Percentiles rank a stretch among this genome's conserved stretches.
phyloP scores from a whole-genome alignment of 345 rosid genomes.

The Eucalyptus tenuipes region DNA sequence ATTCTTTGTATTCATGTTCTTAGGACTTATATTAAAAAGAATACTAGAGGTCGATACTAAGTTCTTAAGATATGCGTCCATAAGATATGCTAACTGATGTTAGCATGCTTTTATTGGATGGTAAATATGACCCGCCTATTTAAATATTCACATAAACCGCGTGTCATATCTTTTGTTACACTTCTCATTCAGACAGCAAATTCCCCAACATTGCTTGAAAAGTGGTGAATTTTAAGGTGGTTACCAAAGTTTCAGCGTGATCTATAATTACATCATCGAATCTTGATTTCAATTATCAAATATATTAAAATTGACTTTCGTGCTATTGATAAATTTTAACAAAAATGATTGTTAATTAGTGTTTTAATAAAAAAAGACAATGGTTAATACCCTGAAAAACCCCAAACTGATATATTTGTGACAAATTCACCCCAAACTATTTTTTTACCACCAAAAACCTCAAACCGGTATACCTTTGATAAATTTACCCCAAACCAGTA shows the following conservation, averaged over 20 bases:
- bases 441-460: no score
- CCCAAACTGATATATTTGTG: no score
- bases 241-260: background rate
- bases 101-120: rapidly evolving
- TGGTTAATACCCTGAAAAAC: no score
- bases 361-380: no score
- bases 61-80: background rate
- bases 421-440: no score
- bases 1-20: background rate
- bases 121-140: background rate
- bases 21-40: background rate
- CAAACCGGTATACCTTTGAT: no score
- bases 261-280: rapidly evolving
- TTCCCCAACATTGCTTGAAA: background rate
- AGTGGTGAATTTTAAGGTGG: background rate
- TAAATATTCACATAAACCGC: background rate
- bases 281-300: background rate
- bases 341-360: background rate
- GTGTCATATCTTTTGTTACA: background rate
- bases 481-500: no score
- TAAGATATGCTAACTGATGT: rapidly evolving
- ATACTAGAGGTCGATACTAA: background rate
- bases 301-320: background rate
- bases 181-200: background rate
- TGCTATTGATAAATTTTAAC: background rate